Base-by-base conservation (phyloP, 768 basidiomycete species). In the Lactarius akahatsu region DNA sequence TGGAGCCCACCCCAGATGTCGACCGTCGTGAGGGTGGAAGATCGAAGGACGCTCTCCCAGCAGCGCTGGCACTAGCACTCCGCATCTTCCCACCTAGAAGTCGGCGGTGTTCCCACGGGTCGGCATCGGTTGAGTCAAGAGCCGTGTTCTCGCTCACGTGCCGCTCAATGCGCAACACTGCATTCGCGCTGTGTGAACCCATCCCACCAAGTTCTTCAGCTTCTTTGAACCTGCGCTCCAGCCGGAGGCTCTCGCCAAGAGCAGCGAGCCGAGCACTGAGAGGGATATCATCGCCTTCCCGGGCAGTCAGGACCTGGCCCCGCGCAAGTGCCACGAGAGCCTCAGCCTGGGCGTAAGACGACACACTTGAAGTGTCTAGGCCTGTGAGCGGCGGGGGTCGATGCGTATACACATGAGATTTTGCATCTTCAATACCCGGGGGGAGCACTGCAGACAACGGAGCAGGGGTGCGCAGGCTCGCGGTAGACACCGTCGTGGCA, bases 201-300 rank as follows among this genome's bases (percentile, higher is more conserved):
- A 28, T 45, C 15, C 32, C 30, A 41, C n/a, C 63, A 45, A 63
- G 57, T 69, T 77, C 74, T 68, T 71, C 68, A 68, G 74, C 73
- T 70, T 74, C 65, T 74, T 88, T 84, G 62, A 93, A 77, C 74
- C 79, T 84, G 70, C 87, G 80, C 78, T 96, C 93, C 52, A 97
- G 78, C 32, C 86, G 90, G 57, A 97, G 75, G 74, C 85, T 92
- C 76, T 96, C 91, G 2, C 96, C 96, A 70, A 94, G 94, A 18
- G 91, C 92, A 5, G 95, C 95, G 11, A 98, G 82, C 70, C 85
- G 86, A 26, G 91, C 94, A 65, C 92, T 91, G 26, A 98, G 79
- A 38, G 89, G 87, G 16, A 86, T 85, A 67, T 84, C 80, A 20
- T 80, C 61, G 73, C 78, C 67, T 26, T 72, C 70, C 56, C 62